These are phyloP conservation scores for Podospora appendiculata DNA, from an alignment of 495 filamentous ascomycete species.

Conservation along the genomic window DNA sequence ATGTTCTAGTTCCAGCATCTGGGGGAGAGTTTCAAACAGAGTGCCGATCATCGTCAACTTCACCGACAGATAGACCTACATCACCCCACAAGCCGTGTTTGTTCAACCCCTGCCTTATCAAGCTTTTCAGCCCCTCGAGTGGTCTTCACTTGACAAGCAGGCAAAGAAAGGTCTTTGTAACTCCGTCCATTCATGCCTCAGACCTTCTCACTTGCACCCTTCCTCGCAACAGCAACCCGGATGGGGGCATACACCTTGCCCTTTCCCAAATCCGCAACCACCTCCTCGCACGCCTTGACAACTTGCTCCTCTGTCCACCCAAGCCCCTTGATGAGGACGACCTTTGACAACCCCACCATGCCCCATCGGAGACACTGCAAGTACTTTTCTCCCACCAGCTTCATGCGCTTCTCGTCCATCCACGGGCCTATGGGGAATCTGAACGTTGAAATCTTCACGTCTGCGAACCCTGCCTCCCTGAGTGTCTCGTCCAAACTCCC, in stretches of 20 bases:
- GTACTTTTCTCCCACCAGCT: constrained; percentile 4
- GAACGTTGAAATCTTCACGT: constrained; percentile 29
- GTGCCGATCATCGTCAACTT: no score
- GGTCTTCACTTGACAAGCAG: no score
- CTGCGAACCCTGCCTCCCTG: constrained; percentile 47
- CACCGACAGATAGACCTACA: no score
- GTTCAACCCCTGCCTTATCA: no score
- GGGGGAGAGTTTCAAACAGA: no score
- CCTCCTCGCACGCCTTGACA: background rate
- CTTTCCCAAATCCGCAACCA: background rate
- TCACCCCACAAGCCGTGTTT: no score
- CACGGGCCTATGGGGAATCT: constrained; percentile 36
- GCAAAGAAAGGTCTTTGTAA: no score
- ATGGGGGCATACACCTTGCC: background rate
- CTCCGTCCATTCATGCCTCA: no score
- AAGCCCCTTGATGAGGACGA: constrained; percentile 7
- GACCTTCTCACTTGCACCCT: background rate
- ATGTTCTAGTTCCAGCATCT: no score
- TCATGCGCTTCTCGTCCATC: constrained; percentile 29
- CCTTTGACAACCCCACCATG: constrained; percentile 2
- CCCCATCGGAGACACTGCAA: constrained; percentile 4
- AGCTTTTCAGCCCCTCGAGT: no score
- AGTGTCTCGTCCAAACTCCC: constrained; percentile 49
- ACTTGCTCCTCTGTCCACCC: constrained; percentile 12
- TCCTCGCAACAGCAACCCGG: background rate